These are phyloP conservation scores for Cucurbita ficifolia DNA, from an alignment of 306 rosid genomes.

Conservation along the genomic window DNA sequence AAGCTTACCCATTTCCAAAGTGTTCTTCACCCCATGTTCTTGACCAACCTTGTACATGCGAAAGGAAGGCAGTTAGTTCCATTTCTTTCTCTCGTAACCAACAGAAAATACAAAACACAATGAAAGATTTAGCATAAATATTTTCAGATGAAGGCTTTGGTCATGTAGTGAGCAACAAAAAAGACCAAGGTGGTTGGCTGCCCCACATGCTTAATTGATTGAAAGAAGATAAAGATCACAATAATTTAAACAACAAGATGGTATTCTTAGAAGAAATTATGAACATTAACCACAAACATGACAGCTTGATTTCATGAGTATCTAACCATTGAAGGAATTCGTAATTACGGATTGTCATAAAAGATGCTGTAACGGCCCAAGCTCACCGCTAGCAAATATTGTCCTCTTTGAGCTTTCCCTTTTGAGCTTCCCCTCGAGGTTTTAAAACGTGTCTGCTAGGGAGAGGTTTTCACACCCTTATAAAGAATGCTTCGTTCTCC, in stretches of 20 bases:
- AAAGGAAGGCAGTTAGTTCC: slow-evolving; percentile 6
- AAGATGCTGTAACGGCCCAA: background rate
- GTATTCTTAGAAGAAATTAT: background rate
- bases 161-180: background rate
- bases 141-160: background rate
- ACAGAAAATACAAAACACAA: background rate
- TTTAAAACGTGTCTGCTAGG: too few species aligned
- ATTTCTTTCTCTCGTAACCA: slow-evolving; percentile 5
- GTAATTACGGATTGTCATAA: background rate
- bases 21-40: slow-evolving; percentile 99
- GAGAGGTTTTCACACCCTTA: too few species aligned
- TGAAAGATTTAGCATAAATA: background rate
- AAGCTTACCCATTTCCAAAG: slow-evolving; percentile 84
- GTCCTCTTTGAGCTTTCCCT: background rate
- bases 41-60: slow-evolving; percentile 71
- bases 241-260: background rate
- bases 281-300: background rate
- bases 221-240: background rate
- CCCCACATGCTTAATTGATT: background rate
- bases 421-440: too few species aligned
- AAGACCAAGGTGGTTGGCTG: background rate
- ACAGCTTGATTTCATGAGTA: background rate
- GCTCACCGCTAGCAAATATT: background rate
- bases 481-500: too few species aligned
- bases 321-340: background rate